These are phyloP conservation scores for Saturnispora serradocipensis DNA, from an alignment of 805 yeast genomes.

Conservation along the genomic window DNA sequence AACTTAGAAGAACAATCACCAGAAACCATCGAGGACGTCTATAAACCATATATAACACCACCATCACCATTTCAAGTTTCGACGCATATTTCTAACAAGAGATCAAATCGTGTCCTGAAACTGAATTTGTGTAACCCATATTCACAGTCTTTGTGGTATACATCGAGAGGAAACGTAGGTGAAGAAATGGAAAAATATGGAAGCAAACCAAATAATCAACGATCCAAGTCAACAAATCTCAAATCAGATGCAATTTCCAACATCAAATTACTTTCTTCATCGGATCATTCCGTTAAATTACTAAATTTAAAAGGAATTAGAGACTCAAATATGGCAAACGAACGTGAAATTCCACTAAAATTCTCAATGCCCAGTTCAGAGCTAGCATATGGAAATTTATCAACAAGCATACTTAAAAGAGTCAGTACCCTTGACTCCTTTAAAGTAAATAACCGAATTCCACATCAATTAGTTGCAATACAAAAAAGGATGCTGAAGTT, in stretches of 20 bases:
- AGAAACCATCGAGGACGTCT: conserved; percentile 9
- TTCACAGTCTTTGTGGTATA: conserved; percentile 34
- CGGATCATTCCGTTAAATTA: not conserved
- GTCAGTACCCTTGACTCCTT: not conserved
- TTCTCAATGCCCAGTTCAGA: conserved; percentile 2
- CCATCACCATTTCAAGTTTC: conserved; percentile 13
- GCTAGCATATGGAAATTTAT: not conserved
- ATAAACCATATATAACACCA: conserved; percentile 13
- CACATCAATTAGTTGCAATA: conserved; percentile 6
- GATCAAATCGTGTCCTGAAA: not conserved
- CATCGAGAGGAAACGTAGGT: conserved; percentile 28
- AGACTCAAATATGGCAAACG: not conserved
- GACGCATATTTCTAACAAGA: not conserved
- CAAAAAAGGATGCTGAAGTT: conserved; percentile 7
- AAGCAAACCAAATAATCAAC: not conserved
- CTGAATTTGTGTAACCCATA: conserved; percentile 29
- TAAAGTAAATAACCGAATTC: conserved; percentile 2
- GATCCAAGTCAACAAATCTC: not conserved
- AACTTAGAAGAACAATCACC: not conserved
- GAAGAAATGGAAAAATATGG: conserved; percentile 21
- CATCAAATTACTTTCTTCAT: not conserved
- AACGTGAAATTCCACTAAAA: not conserved
- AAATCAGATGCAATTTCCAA: not conserved
- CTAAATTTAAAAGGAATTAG: not conserved
- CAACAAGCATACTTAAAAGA: not conserved